Evolutionary conservation across 2,329 filamentous ascomycete genomes (phyloP), one percentile per base, ranked within the genome.

Genomic region (Talaromyces sp.): DNA sequence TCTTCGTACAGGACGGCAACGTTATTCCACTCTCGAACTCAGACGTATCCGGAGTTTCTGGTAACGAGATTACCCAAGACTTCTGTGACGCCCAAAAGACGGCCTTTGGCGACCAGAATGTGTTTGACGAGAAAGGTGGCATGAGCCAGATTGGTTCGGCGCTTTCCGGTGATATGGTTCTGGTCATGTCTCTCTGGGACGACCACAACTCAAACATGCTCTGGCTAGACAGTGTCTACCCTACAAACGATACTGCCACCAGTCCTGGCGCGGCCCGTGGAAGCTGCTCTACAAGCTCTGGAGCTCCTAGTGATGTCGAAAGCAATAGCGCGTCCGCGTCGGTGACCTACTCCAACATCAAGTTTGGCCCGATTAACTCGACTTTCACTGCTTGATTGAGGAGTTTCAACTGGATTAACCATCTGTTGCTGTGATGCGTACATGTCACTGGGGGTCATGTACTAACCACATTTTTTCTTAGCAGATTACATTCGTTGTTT

Each of bases 151-250:
- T 89, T 81, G 80, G 81, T 64, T 71, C 76, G 1, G 85, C 84
- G 27, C 74, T 89, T 47, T 71, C 73, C 6, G 67, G 79, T 33
- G 85, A 85, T 39, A 86, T 88, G 84, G 86, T 88, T 42, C 80
- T 89, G 15, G 85, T 88, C 66, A 81, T 89, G 79, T 73, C 69
- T 59, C 64, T 77, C 61, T 87, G 85, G 85, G 85, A 89, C 70
- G 88, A 90, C 76, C 83, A 89, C 75, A 75, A 83, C 63, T 77
- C 84, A 69, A 82, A 88, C 77, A 91, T 91, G 88, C 82, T 88
- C 69, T 91, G 89, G 89, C 83, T 92, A 68, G 88, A 91, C 79
- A 84, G 83, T 63, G 83, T 78, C 71, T 88, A 84, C 79, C 87
- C 88, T 55, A 77, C 78, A 63, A 69, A 72, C 61, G 73, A 67